These are phyloP conservation scores for Musa troglodytarum DNA, from an alignment of 176 grass and related monocot species.

Conservation along the genomic window DNA sequence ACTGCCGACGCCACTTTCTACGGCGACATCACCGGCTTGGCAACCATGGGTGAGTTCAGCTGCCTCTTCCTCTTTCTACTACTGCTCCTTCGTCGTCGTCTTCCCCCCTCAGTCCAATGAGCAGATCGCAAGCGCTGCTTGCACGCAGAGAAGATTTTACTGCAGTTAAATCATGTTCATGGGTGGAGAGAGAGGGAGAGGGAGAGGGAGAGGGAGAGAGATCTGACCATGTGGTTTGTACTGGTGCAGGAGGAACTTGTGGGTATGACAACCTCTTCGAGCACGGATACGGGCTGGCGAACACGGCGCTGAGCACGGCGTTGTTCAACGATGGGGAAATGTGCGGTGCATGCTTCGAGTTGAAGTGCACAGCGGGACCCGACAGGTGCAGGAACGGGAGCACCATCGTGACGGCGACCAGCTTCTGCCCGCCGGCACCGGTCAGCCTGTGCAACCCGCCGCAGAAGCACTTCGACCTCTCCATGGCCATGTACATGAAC, in stretches of 20 bases:
- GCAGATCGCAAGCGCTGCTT: too few species aligned
- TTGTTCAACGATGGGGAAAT: slow-evolving; percentile 32
- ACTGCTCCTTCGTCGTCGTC: not conserved
- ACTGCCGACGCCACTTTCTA: slow-evolving; percentile 33
- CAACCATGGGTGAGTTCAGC: slow-evolving; percentile 23
- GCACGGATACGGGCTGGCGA: slow-evolving; percentile 33
- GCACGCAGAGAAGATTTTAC: too few species aligned
- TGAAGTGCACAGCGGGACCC: slow-evolving; percentile 20
- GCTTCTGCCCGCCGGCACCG: slow-evolving; percentile 28
- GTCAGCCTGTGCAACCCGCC: slow-evolving; percentile 32
- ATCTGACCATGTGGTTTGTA: not conserved
- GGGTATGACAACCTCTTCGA: slow-evolving; percentile 25
- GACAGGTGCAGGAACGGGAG: slow-evolving; percentile 13
- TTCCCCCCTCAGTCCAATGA: not conserved
- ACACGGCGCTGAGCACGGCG: slow-evolving; percentile 27
- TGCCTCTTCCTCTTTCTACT: not conserved
- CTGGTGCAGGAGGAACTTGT: slow-evolving; percentile 20
- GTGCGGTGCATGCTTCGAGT: slow-evolving; percentile 35
- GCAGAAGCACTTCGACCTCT: slow-evolving; percentile 28
- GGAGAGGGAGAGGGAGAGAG: too few species aligned
- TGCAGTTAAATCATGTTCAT: too few species aligned
- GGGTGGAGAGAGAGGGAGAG: too few species aligned
- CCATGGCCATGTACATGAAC: slow-evolving; percentile 25
- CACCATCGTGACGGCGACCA: slow-evolving; percentile 24
- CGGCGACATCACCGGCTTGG: slow-evolving; percentile 25